Conservation (phyloP, 1,284 basidiomycete species). For the Ustilago shanxiensis region DNA sequence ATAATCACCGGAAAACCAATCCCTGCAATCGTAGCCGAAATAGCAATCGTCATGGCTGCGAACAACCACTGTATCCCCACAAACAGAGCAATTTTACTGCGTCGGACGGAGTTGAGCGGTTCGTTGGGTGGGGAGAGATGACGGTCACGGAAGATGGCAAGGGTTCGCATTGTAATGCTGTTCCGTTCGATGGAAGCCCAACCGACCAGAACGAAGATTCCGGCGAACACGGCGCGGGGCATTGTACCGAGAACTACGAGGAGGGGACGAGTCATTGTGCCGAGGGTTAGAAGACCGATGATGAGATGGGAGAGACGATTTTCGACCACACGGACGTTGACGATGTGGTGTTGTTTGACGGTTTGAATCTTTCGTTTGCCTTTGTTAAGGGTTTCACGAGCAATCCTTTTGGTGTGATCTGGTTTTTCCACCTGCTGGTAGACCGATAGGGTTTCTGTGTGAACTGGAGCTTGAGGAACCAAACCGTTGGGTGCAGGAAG, state of each 20-base stretch:
- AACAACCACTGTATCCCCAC: slow-evolving; percentile 83
- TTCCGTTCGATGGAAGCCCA: slow-evolving; percentile 80
- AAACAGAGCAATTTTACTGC: slow-evolving; percentile 82
- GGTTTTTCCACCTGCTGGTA: slow-evolving; percentile 74
- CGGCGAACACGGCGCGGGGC: slow-evolving; percentile 64
- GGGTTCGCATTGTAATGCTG: slow-evolving; percentile 84
- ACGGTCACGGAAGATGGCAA: slow-evolving; percentile 84
- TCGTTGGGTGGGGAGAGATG: slow-evolving; percentile 45
- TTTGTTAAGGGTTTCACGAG: slow-evolving; percentile 72
- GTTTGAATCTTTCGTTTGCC: slow-evolving; percentile 28
- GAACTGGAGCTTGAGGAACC: slow-evolving; percentile 95
- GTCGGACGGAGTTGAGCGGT: slow-evolving; percentile 81
- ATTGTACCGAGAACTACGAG: slow-evolving; percentile 68
- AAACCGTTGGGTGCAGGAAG: slow-evolving; percentile 90
- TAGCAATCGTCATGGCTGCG: slow-evolving; percentile 89
- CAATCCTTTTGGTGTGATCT: slow-evolving; percentile 54
- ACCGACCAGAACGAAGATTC: slow-evolving; percentile 69
- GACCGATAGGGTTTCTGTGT: slow-evolving; percentile 86
- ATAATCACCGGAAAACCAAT: slow-evolving; percentile 94
- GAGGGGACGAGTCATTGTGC: slow-evolving; percentile 68
- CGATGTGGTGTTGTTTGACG: slow-evolving; percentile 54
- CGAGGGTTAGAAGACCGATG: slow-evolving; percentile 68
- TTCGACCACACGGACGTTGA: slow-evolving; percentile 64
- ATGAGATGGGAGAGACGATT: slow-evolving; percentile 66
- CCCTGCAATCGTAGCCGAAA: slow-evolving; percentile 83